Conservation (phyloP, 2,329 filamentous ascomycete species). For the Stemphylium beticola region DNA sequence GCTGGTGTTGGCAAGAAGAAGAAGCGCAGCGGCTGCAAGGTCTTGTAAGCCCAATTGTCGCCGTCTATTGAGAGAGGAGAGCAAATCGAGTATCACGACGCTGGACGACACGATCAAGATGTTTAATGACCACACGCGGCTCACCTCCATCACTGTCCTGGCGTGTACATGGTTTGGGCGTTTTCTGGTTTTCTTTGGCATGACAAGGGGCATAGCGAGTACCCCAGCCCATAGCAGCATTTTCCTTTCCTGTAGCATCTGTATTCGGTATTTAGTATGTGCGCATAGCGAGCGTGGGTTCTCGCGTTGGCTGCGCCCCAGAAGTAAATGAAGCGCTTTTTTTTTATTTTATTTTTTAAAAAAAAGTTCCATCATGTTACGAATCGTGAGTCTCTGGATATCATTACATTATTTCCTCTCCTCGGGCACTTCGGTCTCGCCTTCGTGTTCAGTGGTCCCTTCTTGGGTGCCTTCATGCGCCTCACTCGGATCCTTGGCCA, state of each 20-base stretch:
- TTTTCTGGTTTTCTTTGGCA: slow-evolving; percentile 27
- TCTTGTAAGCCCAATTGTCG: slow-evolving; percentile 38
- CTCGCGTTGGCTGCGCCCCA: slow-evolving; percentile 11
- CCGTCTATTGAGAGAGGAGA: slow-evolving; percentile 25
- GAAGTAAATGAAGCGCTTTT: slow-evolving; percentile 30
- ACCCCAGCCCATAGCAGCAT: slow-evolving; percentile 30
- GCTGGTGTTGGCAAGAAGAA: slow-evolving; percentile 45
- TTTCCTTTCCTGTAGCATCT: slow-evolving; percentile 36
- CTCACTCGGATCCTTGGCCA: slow-evolving; percentile 72
- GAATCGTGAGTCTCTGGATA: slow-evolving; percentile 5
- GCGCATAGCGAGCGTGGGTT: slow-evolving; percentile 14
- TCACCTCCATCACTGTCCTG: slow-evolving; percentile 36
- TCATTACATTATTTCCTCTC: slow-evolving; percentile 19
- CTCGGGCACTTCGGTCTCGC: slow-evolving; percentile 28
- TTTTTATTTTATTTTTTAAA: too few species aligned
- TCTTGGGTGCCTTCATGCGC: slow-evolving; percentile 29
- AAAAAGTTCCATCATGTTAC: background rate
- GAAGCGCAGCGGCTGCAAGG: slow-evolving; percentile 48
- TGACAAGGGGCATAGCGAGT: slow-evolving; percentile 24
- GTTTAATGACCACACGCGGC: slow-evolving; percentile 44
- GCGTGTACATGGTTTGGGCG: slow-evolving; percentile 34
- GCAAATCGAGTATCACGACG: slow-evolving; percentile 47
- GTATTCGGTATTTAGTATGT: slow-evolving; percentile 44
- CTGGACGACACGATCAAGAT: slow-evolving; percentile 51
- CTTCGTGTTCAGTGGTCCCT: slow-evolving; percentile 31